These are phyloP conservation scores for Dendrobium catenatum DNA, from an alignment of 106 monocot species.

Conservation along the genomic window DNA sequence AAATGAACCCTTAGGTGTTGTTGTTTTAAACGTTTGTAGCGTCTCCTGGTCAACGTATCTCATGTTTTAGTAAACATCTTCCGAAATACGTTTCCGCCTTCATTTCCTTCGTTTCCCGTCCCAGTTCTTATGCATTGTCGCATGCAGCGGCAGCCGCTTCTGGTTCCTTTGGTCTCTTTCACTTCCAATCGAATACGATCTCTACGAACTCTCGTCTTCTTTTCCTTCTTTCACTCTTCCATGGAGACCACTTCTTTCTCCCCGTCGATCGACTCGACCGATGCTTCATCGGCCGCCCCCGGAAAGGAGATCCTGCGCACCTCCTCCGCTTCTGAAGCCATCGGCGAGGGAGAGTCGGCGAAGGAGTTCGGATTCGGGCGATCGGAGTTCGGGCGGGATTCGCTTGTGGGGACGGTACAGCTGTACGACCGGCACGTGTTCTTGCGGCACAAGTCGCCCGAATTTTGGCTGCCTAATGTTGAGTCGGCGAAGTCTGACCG, in stretches of 20 bases:
- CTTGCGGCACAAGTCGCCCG: conserved; percentile 61
- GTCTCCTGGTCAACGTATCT: no score
- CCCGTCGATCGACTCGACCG: background rate
- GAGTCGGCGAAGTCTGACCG: conserved; percentile 68
- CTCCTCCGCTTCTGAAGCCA: conserved; percentile 5
- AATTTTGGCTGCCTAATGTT: conserved; percentile 47
- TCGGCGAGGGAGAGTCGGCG: conserved; percentile 5
- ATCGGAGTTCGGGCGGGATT: conserved; percentile 30
- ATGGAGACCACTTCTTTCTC: background rate
- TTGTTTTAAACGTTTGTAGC: no score
- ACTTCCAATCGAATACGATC: background rate
- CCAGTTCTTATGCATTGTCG: background rate
- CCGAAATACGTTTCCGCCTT: background rate
- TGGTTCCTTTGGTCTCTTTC: background rate
- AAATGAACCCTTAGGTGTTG: no score
- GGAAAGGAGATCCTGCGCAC: background rate
- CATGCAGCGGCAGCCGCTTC: conserved; percentile 1
- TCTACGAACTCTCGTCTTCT: background rate
- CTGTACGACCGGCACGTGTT: conserved; percentile 73
- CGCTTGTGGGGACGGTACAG: conserved; percentile 61
- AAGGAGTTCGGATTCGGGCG: conserved; percentile 39
- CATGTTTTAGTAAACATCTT: background rate
- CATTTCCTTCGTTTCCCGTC: background rate
- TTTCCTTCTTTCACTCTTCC: background rate
- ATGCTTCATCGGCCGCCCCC: background rate